phyloP scores from a whole-genome alignment of 2,329 filamentous ascomycete species.

The Scedosporium apiospermum region DNA sequence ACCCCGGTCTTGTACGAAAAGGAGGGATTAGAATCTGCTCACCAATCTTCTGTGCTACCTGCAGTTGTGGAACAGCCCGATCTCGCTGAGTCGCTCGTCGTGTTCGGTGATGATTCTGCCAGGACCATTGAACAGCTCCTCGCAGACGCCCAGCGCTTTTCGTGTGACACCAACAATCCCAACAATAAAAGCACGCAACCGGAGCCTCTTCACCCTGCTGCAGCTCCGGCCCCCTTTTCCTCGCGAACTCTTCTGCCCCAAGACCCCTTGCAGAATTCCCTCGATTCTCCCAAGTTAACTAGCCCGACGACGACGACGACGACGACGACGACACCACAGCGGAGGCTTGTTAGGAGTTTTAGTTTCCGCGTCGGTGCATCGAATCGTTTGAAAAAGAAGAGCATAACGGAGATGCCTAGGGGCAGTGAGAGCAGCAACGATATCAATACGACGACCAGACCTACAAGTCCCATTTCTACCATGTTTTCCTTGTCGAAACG shows the following conservation, averaged over 20 bases:
- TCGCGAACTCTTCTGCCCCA: background rate
- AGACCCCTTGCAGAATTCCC: background rate
- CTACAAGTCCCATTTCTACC: background rate
- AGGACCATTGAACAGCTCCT: background rate
- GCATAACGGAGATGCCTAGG: slow-evolving; percentile 1
- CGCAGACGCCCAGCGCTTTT: background rate
- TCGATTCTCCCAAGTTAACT: background rate
- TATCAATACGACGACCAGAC: background rate
- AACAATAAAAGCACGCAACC: background rate
- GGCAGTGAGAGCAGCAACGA: background rate
- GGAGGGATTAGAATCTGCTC: slow-evolving; percentile 11
- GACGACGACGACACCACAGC: background rate
- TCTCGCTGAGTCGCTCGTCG: background rate
- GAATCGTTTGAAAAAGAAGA: slow-evolving; percentile 3
- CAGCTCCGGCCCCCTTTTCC: background rate
- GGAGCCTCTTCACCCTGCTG: background rate
- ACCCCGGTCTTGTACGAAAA: slow-evolving; percentile 20
- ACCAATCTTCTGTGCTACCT: slow-evolving; percentile 3
- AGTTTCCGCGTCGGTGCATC: slow-evolving; percentile 3
- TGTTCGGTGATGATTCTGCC: background rate
- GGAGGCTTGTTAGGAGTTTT: background rate
- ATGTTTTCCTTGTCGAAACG: background rate
- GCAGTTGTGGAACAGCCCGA: background rate
- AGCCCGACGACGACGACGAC: background rate
- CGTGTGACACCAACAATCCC: background rate